Evolutionary conservation across 208 protist genomes (phyloP), one percentile per base, ranked within the genome.

Genomic region (Acanthamoeba lenticulata): DNA sequence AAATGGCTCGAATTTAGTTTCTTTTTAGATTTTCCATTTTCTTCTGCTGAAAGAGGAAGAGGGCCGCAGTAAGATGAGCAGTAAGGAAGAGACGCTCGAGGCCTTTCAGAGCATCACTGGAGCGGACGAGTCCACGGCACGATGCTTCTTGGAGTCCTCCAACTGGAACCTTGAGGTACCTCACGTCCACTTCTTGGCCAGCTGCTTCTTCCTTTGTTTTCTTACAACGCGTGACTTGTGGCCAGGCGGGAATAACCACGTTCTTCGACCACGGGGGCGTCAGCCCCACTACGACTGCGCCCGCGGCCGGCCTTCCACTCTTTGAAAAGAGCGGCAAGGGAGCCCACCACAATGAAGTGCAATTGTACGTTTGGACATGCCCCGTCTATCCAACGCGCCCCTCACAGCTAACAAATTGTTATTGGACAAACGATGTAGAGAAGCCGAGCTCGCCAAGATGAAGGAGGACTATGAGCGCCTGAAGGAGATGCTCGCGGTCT

Each of bases 251-350:
- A 13, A 77, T 77, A 24, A 77, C 29, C 36, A 77, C 67, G 2
- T 77, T 77, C 67, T 77, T 77, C 32, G 67, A 77, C 67, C 29
- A 72, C 13, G 62, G 67, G 40, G 67, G 67, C 15, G 67, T 77
- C 29, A 77, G 67, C 67, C 67, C 67, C 24, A 32, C 55, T 27
- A 60, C 21, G 21, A 27, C 21, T 60, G 11, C 11, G 15, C 5
- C 55, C 24, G 55, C 21, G 24, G 24, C 27, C 49, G 49, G 24
- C 21, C 17, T 11, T n/a, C 27, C 67, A 13, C 19, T 42, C 67
- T 27, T 4, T 34, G n/a, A 57, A 13, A 57, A 21, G 17, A 57
- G 49, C 49, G 49, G 49, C 49, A 57, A 21, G 19, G 49, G 49
- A 13, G 49, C 19, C 17, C 19, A 24, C n/a, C n/a, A n/a, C n/a